phyloP scores from a whole-genome alignment of 1,284 basidiomycete species.

The Leccinum huronense region DNA sequence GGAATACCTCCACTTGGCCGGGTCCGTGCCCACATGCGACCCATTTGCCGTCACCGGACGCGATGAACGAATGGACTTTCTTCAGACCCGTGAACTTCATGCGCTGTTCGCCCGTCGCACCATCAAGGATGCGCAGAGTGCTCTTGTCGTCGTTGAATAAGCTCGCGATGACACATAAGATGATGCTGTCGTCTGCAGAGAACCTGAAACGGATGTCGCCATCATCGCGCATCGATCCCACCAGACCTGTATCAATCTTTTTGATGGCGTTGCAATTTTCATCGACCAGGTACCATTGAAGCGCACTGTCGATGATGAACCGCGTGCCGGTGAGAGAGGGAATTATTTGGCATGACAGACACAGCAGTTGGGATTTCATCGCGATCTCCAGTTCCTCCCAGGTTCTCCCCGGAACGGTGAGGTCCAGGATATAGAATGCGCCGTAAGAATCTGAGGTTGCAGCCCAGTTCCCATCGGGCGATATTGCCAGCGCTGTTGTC shows the following conservation, averaged over 20 bases:
- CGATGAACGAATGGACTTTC: conserved; percentile 5
- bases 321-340: conserved; percentile 17
- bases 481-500: conserved; percentile 11
- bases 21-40: conserved; percentile 17
- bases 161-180: conserved; percentile 6
- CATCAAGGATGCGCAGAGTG: conserved; percentile 17
- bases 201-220: conserved; percentile 16
- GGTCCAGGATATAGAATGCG: conserved; percentile 17
- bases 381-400: conserved; percentile 9
- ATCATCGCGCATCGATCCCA: not conserved
- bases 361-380: conserved; percentile 1
- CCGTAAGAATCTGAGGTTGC: conserved; percentile 11
- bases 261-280: conserved; percentile 13
- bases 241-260: conserved; percentile 14
- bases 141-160: conserved; percentile 13
- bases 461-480: conserved; percentile 21
- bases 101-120: conserved; percentile 14
- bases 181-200: conserved; percentile 17
- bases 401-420: conserved; percentile 1
- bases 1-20: conserved; percentile 17
- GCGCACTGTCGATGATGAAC: conserved; percentile 8
- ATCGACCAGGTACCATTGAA: conserved; percentile 16
- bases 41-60: conserved; percentile 16
- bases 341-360: not conserved
- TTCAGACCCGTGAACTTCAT: conserved; percentile 18